phyloP scores from a whole-genome alignment of 2,329 filamentous ascomycete species.

The Madurella mycetomatis region DNA sequence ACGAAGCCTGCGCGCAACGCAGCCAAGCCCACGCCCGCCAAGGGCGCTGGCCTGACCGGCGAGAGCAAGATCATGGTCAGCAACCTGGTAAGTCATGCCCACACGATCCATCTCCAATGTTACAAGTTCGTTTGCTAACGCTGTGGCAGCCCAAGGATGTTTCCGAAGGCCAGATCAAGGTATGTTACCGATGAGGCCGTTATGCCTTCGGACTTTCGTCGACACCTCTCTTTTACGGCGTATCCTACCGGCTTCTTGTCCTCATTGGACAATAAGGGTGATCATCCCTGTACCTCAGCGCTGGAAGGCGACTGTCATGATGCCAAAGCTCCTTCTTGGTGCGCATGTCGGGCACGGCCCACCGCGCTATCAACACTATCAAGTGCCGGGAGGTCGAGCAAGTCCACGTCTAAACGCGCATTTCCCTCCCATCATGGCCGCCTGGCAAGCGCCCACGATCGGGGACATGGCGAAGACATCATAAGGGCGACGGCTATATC shows the following conservation, averaged over 20 bases:
- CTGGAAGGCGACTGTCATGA: slow-evolving; percentile 20
- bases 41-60: slow-evolving; percentile 55
- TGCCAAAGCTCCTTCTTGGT: slow-evolving; percentile 24
- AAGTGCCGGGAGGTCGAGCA: slow-evolving; percentile 24
- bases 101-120: neutral
- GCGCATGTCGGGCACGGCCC: slow-evolving; percentile 8
- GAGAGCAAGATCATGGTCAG: slow-evolving; percentile 98
- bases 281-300: slow-evolving; percentile 13
- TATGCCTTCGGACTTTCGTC: slow-evolving; percentile 66
- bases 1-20: slow-evolving; percentile 56
- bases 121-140: slow-evolving; percentile 42
- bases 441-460: slow-evolving; percentile 29
- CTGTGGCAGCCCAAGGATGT: slow-evolving; percentile 80
- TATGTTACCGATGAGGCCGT: slow-evolving; percentile 91
- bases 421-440: slow-evolving; percentile 18
- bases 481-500: slow-evolving; percentile 17
- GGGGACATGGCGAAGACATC: slow-evolving; percentile 14
- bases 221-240: slow-evolving; percentile 46
- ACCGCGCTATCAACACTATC: slow-evolving; percentile 12
- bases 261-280: slow-evolving; percentile 22
- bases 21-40: slow-evolving; percentile 60
- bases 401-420: slow-evolving; percentile 20
- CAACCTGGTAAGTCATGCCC: slow-evolving; percentile 73
- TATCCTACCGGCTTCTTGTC: slow-evolving; percentile 28
- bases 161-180: slow-evolving; percentile 96